These are phyloP conservation scores for Fraxinus paxiana DNA, from an alignment of 305 asterid genomes.

Conservation along the genomic window DNA sequence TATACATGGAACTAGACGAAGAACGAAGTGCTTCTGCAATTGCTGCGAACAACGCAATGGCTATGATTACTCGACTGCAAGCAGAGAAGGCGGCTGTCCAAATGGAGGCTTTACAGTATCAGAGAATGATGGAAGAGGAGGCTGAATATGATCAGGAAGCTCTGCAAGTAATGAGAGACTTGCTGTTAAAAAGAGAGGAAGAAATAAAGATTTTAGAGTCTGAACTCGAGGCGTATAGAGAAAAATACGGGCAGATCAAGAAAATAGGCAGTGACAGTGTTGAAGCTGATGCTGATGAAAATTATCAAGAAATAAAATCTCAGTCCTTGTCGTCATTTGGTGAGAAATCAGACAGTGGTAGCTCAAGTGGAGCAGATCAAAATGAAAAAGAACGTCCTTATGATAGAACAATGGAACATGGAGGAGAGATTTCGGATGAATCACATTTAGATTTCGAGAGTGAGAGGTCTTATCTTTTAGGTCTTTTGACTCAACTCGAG, in stretches of 20 bases:
- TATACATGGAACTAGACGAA: slow-evolving; percentile 78
- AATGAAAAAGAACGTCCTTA: slow-evolving; percentile 29
- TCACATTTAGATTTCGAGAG: slow-evolving; percentile 48
- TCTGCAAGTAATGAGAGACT: slow-evolving; percentile 60
- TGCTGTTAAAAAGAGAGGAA: slow-evolving; percentile 62
- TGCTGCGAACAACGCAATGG: slow-evolving; percentile 66
- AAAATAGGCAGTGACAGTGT: slow-evolving; percentile 61
- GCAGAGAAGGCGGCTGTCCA: slow-evolving; percentile 68
- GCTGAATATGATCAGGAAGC: slow-evolving; percentile 82
- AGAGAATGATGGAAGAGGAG: slow-evolving; percentile 89
- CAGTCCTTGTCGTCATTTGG: slow-evolving; percentile 41
- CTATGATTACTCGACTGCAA: slow-evolving; percentile 68
- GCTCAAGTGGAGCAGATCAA: slow-evolving; percentile 42
- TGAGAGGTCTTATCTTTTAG: slow-evolving; percentile 51
- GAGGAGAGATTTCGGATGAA: slow-evolving; percentile 27
- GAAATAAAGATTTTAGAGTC: slow-evolving; percentile 54
- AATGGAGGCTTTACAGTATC: slow-evolving; percentile 76
- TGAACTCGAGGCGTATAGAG: slow-evolving; percentile 58
- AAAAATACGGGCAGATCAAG: slow-evolving; percentile 48
- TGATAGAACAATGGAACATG: slow-evolving; percentile 26
- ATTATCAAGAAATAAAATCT: slow-evolving; percentile 64
- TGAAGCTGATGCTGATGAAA: slow-evolving; percentile 64
- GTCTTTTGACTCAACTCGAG: slow-evolving; percentile 49
- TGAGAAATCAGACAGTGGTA: slow-evolving; percentile 47
- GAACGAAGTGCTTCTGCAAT: slow-evolving; percentile 67